Conservation (phyloP, 768 basidiomycete genomes). For the Pleurotus eryngii region DNA sequence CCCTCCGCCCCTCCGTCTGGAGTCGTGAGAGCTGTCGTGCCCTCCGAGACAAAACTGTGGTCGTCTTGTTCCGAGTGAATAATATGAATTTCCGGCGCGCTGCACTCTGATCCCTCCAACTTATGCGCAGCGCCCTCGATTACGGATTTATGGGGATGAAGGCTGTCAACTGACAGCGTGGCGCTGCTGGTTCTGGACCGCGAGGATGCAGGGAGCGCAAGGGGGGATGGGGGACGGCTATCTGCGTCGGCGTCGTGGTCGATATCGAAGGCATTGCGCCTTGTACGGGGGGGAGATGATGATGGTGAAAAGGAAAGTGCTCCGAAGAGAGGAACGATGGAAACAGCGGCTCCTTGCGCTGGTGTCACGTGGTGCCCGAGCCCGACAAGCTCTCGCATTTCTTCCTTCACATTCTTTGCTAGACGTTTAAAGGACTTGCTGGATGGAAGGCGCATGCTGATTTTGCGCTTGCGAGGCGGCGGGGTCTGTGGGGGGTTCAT, state of each 20-base stretch:
- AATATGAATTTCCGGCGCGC: background rate
- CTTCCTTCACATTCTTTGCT: conserved; percentile 20
- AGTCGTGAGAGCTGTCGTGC: background rate
- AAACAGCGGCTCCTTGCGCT: background rate
- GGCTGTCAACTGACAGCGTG: background rate
- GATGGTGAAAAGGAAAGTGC: conserved; percentile 20
- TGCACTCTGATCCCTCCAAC: background rate
- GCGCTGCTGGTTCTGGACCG: conserved; percentile 16
- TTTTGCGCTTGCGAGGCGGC: conserved; percentile 6
- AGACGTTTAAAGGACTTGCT: conserved; percentile 21
- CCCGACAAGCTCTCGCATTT: conserved; percentile 10
- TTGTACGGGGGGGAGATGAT: conserved; percentile 33
- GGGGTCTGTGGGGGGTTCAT: conserved; percentile 1
- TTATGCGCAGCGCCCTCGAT: background rate
- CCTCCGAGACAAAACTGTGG: background rate
- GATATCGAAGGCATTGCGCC: background rate
- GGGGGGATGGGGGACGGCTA: conserved; percentile 11
- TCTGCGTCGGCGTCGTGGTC: conserved; percentile 15
- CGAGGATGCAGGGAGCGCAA: conserved; percentile 14
- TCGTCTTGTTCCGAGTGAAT: background rate
- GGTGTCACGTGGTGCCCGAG: conserved; percentile 13
- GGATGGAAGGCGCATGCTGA: conserved; percentile 13
- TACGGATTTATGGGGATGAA: background rate
- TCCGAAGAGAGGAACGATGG: conserved; percentile 5
- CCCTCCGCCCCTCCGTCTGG: background rate